Base-by-base conservation (phyloP, 495 filamentous ascomycete genomes). In the Tuber indicum region DNA sequence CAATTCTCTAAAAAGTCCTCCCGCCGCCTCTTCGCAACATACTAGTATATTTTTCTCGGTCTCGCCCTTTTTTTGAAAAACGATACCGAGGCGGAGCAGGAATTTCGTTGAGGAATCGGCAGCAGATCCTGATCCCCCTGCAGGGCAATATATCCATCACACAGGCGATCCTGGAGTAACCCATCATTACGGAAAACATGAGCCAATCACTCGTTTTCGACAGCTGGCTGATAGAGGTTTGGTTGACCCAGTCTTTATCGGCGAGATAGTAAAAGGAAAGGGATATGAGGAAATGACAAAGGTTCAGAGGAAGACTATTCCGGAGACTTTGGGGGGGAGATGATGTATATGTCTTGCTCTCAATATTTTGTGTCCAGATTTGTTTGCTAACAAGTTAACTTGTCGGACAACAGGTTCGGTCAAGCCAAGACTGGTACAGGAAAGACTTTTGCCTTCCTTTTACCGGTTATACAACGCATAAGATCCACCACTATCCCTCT, bases 371-470 rank as follows among this genome's bases (percentile, higher is more conserved):
- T 74, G 58, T 45, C 41, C 74, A 8, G 75, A 80, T 84, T 76
- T 39, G 41, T 72, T 47, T 81, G 58, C 75, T 84, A 72, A 81
- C 43, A 80, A 19, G 76, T 26, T 36, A 80, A 19, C 76, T 26
- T 36, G 23, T 43, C 85, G 42, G 83, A 81, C 76, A 86, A 76
- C 76, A 96, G 96, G 77, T 88, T 99, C 83, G 93, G 92, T 44
- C 93, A 96, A 86, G 93, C 93, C 72, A 93, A 91, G 83, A 96
- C 93, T 70, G 93, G 93, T 85, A 96, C 93, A 5, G 93, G 93
- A 75, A 96, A 96, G 84, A 96, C 93, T 1, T 86, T 96, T 75
- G 93, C 91, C 32, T 96, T 96, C 86, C 87, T 96, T 39, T 78
- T 94, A 4, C 93, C 93, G 45, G 87, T 91, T 19, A 83, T 96